These are phyloP conservation scores for Saccharomycopsis sp. DNA, from an alignment of 805 yeast genomes.

Conservation along the genomic window DNA sequence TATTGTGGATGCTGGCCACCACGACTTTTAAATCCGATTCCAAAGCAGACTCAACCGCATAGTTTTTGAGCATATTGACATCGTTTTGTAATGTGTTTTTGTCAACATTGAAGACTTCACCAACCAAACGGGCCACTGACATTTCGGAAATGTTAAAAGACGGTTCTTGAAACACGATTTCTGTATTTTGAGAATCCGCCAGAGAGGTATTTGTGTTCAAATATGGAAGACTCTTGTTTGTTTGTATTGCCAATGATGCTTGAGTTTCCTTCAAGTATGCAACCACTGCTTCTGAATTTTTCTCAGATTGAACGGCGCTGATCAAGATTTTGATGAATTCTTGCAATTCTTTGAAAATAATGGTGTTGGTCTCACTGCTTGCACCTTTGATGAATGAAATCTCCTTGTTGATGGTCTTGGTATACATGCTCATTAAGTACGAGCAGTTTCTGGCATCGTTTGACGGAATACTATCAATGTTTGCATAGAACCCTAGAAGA, in stretches of 20 bases:
- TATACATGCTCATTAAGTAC: conserved; percentile 8
- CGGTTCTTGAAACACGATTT: conserved; percentile 32
- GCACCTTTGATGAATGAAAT: conserved; percentile 8
- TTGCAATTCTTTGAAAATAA: conserved; percentile 9
- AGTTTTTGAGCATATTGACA: conserved; percentile 33
- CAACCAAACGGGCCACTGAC: conserved; percentile 41
- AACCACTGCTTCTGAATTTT: conserved; percentile 29
- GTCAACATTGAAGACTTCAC: conserved; percentile 41
- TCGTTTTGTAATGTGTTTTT: conserved; percentile 46
- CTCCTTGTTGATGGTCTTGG: conserved; percentile 11
- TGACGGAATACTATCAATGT: neutral
- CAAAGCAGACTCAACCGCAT: conserved; percentile 29
- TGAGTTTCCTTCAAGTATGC: conserved; percentile 28
- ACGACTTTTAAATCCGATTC: conserved; percentile 27
- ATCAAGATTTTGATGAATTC: conserved; percentile 31
- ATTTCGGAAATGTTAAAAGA: conserved; percentile 48
- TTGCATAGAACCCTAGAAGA: conserved; percentile 8
- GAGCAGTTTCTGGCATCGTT: conserved; percentile 3
- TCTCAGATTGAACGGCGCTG: conserved; percentile 27
- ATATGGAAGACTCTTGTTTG: neutral
- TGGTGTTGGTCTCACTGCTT: conserved; percentile 5
- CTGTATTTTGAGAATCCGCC: conserved; percentile 22
- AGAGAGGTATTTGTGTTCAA: conserved; percentile 26
- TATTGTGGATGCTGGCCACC: conserved; percentile 23
- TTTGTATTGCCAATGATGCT: neutral